Evolutionary conservation across 805 yeast species (phyloP).

Genomic region (Wickerhamiella bombiphila): DNA sequence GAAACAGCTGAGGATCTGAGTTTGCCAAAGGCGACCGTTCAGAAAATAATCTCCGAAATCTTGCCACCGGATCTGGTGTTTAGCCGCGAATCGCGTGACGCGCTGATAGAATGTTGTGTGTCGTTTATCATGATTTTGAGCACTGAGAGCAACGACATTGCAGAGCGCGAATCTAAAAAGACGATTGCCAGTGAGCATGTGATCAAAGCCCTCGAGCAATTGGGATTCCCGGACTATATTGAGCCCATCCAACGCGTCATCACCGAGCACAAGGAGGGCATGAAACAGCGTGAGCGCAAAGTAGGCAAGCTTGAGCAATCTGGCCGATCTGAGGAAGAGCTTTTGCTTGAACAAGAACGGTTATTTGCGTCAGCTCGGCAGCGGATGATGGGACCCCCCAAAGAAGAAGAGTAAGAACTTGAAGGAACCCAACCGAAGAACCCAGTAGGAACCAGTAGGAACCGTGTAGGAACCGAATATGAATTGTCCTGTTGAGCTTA

Average conservation of each 20-base stretch:
- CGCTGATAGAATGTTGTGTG: slow-evolving; percentile 88
- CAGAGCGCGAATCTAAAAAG: slow-evolving; percentile 89
- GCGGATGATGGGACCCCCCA: slow-evolving; percentile 15
- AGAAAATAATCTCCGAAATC: slow-evolving; percentile 81
- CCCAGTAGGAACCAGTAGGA: no score
- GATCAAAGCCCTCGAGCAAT: slow-evolving; percentile 68
- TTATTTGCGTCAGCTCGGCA: slow-evolving; percentile 38
- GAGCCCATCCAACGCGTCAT: slow-evolving; percentile 68
- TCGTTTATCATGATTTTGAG: slow-evolving; percentile 91
- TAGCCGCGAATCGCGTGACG: slow-evolving; percentile 87
- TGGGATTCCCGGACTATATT: slow-evolving; percentile 76
- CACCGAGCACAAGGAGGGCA: slow-evolving; percentile 73
- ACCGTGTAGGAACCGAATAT: no score
- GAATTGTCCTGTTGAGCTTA: no score
- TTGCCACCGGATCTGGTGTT: slow-evolving; percentile 78
- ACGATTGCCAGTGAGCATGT: slow-evolving; percentile 96
- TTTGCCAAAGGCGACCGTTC: slow-evolving; percentile 65
- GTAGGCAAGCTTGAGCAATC: slow-evolving; percentile 87
- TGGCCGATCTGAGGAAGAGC: slow-evolving; percentile 84
- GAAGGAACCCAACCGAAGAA: no score
- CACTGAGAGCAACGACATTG: slow-evolving; percentile 88
- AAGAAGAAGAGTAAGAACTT: no score
- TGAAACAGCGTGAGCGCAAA: slow-evolving; percentile 74
- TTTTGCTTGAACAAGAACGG: slow-evolving; percentile 83
- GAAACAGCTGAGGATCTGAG: slow-evolving; percentile 24